Base-by-base conservation (phyloP, 257 asterid species). In the Eustoma russellianum region DNA sequence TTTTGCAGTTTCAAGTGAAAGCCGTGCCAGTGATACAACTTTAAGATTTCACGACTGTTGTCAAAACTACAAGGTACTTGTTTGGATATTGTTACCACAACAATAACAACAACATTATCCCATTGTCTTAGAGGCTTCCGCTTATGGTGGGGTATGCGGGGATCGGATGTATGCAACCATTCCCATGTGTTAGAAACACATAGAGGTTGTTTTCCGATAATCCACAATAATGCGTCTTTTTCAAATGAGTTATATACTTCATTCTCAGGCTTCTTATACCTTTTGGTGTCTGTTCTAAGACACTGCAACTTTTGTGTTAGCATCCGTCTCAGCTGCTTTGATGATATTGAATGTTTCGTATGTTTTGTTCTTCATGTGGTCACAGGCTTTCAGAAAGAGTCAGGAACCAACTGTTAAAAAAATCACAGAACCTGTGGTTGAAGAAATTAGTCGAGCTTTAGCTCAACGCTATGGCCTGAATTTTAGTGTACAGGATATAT, bases 11-110 rank as follows among this genome's bases (percentile, higher is more conserved):
- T 79, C 77, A 51, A 85, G 94, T 69, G 95, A 92, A 76, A 92
- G 93, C 72, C 94, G 95, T 74, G 94, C 97, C 15, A 92, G 98
- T 82, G 97, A 92, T 67, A 76, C 52, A 61, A 66, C 67, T 83
- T 60, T 92, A 78, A 81, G 98, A 72, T 88, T 92, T 69, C 97
- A 88, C 57, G 97, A 92, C 61, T 88, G 97, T 71, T 92, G 97
- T 70, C 94, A 81, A 70, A 92, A 86, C 82, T 92, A 92, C 76
- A 88, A 92, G 95, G 97, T 83, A 74, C 13, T 18, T 14, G 41
- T 14, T 52, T 52, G 17, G 46, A 52, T 52, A 33, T 41, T 52
- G 6, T 5, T 8, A 3, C 13, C 5, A 17, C n/a, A n/a, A n/a
- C n/a, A n/a, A n/a, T n/a, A n/a, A n/a, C n/a, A n/a, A n/a, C n/a